Evolutionary conservation across 768 basidiomycete genomes (phyloP), one percentile per base, ranked within the genome.

Genomic region (Suillus ampliporus): DNA sequence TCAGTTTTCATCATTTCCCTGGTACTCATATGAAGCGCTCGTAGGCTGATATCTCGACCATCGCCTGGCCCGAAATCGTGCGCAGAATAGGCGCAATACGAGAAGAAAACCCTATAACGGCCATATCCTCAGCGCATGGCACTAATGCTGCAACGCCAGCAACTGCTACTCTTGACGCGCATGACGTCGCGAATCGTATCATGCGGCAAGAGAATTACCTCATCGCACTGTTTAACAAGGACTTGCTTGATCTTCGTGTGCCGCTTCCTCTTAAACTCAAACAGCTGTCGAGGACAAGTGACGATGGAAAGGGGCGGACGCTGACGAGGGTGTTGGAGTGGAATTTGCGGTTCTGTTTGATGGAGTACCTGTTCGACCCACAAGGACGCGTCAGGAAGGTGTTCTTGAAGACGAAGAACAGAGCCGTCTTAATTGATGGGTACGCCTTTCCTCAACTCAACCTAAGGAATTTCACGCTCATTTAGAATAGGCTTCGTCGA

Each of bases 201-300:
- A 86, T 99, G 87, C 86, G 97, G 37, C 94, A 98, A 74, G 97
- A 99, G 73, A 99, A 99, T 77, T 99, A 99, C 73, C 84, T 99
- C 57, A 97, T 99, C 62, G 95, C 97, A 0, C 77, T 99, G 21
- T 97, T 99, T 77, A 99, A 99, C 79, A 99, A 98, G 74, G 95
- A 97, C 65, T 76, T 99, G 5, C 82, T 99, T 57, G 92, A 99
- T 76, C 82, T 99, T 23, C 87, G 89, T 10, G 84, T 95, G 1
- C 94, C 97, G 3, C 71, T 95, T 31, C 96, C 95, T 6, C 74
- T 67, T 23, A 61, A 77, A n/a, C 68, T 90, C 53, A 82, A 84
- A 65, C 80, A 77, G 14, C 82, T 89, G 58, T 71, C 88, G 48
- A 43, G 77, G 79, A 59, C 83, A 82, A 60, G 62, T 35, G 71